Conservation (phyloP, 1,284 basidiomycete species). For the Mycena citricolor region DNA sequence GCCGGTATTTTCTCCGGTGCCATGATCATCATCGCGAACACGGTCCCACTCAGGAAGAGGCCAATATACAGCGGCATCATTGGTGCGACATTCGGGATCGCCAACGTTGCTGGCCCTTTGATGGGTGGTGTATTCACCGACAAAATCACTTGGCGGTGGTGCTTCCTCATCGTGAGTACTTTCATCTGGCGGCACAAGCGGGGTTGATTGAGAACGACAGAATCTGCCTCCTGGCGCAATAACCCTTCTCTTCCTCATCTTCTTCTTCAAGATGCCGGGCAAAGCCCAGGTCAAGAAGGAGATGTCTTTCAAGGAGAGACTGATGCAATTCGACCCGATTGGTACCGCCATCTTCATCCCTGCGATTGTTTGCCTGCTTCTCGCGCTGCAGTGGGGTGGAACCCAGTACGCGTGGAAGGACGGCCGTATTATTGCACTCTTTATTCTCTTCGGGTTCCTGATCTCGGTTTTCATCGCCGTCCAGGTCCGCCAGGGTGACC, state of each 20-base stretch:
- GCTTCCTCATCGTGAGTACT: slow-evolving; percentile 12
- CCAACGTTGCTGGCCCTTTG: slow-evolving; percentile 13
- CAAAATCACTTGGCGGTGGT: slow-evolving; percentile 17
- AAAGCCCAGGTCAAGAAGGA: slow-evolving; percentile 6
- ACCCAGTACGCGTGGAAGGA: slow-evolving; percentile 20
- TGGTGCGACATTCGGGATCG: slow-evolving; percentile 14
- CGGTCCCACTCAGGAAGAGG: slow-evolving; percentile 14
- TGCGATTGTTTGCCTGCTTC: slow-evolving; percentile 17
- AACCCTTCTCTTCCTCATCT: slow-evolving; percentile 14
- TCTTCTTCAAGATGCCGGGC: slow-evolving; percentile 16
- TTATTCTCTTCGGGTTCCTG: slow-evolving; percentile 20
- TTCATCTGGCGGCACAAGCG: no score
- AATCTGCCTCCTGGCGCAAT: slow-evolving; percentile 12
- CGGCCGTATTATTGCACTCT: slow-evolving; percentile 19
- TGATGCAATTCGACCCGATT: slow-evolving; percentile 15
- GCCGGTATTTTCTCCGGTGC: slow-evolving; percentile 20
- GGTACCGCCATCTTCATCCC: slow-evolving; percentile 19
- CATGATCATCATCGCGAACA: slow-evolving; percentile 13
- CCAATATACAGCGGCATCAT: slow-evolving; percentile 18
- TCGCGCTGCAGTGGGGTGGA: slow-evolving; percentile 26
- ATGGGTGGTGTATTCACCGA: slow-evolving; percentile 18
- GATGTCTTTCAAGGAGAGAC: slow-evolving; percentile 5
- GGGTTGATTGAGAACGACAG: not conserved
- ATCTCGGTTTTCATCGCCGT: slow-evolving; percentile 17
- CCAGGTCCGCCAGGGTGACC: slow-evolving; percentile 16